Evolutionary conservation across 371 early-diverging fungal species (phyloP).

Genomic region (Apophysomyces sp.): DNA sequence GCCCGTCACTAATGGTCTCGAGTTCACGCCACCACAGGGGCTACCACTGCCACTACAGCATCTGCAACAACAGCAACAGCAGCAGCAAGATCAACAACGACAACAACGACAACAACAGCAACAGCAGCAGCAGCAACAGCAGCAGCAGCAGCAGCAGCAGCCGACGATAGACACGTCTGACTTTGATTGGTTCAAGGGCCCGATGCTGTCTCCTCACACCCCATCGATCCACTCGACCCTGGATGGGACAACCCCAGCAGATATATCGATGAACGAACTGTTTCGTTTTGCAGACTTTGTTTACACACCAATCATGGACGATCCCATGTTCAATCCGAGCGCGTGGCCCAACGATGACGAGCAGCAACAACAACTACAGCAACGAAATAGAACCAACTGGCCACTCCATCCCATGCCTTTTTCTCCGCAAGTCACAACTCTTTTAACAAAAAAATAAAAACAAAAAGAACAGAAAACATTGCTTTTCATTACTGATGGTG

Average conservation of each 20-base stretch:
- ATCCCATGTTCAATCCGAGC: too few relatives aligned
- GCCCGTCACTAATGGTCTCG: not conserved
- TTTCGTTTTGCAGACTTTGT: slow-evolving; percentile 22
- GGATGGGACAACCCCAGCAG: slow-evolving; percentile 5
- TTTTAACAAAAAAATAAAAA: not conserved
- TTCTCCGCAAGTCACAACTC: not conserved
- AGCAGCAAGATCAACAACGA: not conserved
- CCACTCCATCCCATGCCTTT: not conserved
- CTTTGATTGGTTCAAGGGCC: not conserved
- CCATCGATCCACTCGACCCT: not conserved
- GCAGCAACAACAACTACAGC: too few relatives aligned
- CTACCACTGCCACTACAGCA: not conserved
- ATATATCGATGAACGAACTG: slow-evolving; percentile 10
- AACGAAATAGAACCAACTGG: not conserved
- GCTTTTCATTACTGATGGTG: too few relatives aligned
- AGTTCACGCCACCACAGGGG: not conserved
- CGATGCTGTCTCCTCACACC: slow-evolving; percentile 8
- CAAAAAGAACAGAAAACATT: not conserved
- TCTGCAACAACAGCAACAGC: not conserved
- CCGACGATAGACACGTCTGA: too few relatives aligned
- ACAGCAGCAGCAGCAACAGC: slow-evolving; percentile 9
- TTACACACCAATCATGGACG: slow-evolving; percentile 1
- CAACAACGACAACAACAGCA: slow-evolving; percentile 2
- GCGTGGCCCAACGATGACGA: too few relatives aligned
- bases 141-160: not conserved